phyloP scores from a whole-genome alignment of 2,329 filamentous ascomycete species.

The Dichotomopilus funicola region DNA sequence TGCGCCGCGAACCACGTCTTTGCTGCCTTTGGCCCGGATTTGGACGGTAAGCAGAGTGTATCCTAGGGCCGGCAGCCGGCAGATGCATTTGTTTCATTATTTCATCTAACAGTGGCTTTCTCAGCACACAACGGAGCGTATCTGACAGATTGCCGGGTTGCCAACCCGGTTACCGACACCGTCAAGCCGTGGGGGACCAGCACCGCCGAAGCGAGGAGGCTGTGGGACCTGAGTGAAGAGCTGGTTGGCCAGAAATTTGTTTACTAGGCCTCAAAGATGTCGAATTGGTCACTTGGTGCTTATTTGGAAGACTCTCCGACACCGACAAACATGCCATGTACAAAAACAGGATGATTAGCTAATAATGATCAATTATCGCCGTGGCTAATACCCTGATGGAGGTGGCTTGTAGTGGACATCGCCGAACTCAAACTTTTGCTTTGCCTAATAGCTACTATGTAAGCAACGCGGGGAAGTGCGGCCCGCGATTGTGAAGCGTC shows the following conservation, averaged over 20 bases:
- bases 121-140: conserved; percentile 23
- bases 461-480: background rate
- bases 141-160: conserved; percentile 20
- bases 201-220: conserved; percentile 31
- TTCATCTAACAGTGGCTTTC: background rate
- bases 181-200: conserved; percentile 22
- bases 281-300: background rate
- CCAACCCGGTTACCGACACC: conserved; percentile 13
- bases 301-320: background rate
- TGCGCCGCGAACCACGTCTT: conserved; percentile 21
- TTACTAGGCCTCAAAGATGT: background rate
- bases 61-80: background rate
- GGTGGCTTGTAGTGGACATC: background rate
- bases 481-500: background rate
- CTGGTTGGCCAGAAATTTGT: conserved; percentile 37
- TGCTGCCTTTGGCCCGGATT: conserved; percentile 18
- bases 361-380: background rate
- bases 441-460: background rate
- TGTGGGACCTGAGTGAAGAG: conserved; percentile 42
- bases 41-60: conserved; percentile 11
- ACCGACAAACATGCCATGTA: background rate
- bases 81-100: background rate
- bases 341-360: background rate
- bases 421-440: background rate
- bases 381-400: background rate